phyloP scores from a whole-genome alignment of 129 eudicot species.

The Rutidosis leptorrhynchoides region DNA sequence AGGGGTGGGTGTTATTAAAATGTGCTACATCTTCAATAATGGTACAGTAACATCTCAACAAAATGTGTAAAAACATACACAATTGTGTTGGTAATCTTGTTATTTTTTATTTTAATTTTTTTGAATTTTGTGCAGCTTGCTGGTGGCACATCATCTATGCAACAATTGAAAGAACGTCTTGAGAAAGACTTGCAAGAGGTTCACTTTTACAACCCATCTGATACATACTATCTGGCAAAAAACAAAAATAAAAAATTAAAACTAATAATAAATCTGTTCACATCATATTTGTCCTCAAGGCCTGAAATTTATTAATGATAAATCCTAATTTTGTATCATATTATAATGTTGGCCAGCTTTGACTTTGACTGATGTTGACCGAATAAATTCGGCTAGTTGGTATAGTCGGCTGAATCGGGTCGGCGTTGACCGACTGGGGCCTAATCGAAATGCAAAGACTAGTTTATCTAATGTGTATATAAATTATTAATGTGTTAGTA shows the following conservation, averaged over 20 bases:
- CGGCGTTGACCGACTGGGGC: no score
- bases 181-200: conserved; percentile 98
- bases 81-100: background rate
- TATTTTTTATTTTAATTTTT: background rate
- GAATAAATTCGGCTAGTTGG: no score
- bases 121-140: conserved; percentile 69
- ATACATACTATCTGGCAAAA: background rate
- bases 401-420: no score
- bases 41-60: no score
- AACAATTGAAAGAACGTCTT: conserved; percentile 93
- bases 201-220: conserved; percentile 18
- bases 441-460: no score
- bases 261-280: background rate
- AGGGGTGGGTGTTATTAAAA: no score
- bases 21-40: no score
- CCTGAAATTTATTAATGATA: no score
- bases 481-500: background rate
- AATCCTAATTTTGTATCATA: no score
- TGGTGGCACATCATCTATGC: conserved; percentile 98
- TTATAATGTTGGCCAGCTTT: no score
- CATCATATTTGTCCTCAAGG: background rate
- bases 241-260: no score
- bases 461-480: background rate
- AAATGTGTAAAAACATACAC: background rate
- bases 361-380: no score